A percentile compares a stretch with the other conserved stretches of the same genome.
These are phyloP conservation scores for Purpureocillium takamizusanense DNA, from an alignment of 2,329 filamentous ascomycete genomes.

Conservation along the genomic window DNA sequence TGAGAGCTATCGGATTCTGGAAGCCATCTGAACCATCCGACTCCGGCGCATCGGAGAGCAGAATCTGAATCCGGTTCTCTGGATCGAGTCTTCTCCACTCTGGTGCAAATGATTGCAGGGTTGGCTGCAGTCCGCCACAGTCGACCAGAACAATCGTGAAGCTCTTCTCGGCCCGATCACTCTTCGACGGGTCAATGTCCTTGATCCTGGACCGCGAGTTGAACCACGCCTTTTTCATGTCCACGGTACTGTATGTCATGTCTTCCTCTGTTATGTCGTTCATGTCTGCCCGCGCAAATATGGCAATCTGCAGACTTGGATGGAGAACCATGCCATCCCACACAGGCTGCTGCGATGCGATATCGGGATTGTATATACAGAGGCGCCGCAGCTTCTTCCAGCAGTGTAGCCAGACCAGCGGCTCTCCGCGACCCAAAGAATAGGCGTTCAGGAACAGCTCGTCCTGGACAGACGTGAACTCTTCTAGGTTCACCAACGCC, in stretches of 20 bases:
- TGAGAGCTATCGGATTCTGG: no score
- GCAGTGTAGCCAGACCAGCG: conserved; percentile 6
- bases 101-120: not conserved
- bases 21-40: no score
- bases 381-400: conserved; percentile 14
- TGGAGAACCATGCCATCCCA: conserved; percentile 4
- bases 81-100: not conserved
- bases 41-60: not conserved
- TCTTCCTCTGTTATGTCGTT: not conserved
- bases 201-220: not conserved
- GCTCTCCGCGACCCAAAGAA: not conserved
- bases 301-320: conserved; percentile 2
- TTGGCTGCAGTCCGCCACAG: not conserved
- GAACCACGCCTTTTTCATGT: conserved; percentile 8
- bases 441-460: conserved; percentile 6
- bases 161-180: not conserved
- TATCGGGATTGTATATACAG: conserved; percentile 6
- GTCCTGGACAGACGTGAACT: conserved; percentile 13
- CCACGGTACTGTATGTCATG: not conserved
- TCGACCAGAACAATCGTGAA: conserved; percentile 1
- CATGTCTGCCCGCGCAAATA: conserved; percentile 5
- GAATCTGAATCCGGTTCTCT: not conserved
- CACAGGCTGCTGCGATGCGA: not conserved
- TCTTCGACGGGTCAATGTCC: not conserved
- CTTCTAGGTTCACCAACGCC: conserved; percentile 12